Percentiles rank a stretch among this genome's conserved stretches.
These are phyloP conservation scores for Acanthamoeba culbertsoni DNA, from an alignment of 208 protist species.

Conservation along the genomic window DNA sequence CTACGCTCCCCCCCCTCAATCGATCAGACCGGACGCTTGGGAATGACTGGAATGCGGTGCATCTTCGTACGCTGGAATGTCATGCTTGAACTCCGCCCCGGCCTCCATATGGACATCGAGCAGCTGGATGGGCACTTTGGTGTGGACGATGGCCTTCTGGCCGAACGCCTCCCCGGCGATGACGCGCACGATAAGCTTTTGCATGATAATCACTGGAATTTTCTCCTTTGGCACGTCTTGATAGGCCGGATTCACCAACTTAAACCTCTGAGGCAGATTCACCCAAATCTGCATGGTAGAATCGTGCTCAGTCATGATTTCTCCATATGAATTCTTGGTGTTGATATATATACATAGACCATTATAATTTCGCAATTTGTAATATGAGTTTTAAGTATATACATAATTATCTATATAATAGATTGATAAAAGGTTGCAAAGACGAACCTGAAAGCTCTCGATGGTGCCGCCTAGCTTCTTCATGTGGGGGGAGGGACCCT, in stretches of 20 bases:
- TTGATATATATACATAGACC: no score
- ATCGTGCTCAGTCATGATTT: neutral
- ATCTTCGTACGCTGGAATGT: constrained; percentile 54
- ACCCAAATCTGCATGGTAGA: constrained; percentile 87
- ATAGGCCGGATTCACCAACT: constrained; percentile 82
- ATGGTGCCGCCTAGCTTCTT: constrained; percentile 73
- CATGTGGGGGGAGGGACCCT: constrained; percentile 83
- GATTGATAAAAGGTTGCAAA: neutral
- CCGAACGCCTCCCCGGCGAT: constrained; percentile 74
- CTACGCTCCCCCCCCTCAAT: neutral
- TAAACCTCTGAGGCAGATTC: constrained; percentile 85
- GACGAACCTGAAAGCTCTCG: constrained; percentile 43
- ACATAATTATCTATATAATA: no score
- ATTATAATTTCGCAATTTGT: no score
- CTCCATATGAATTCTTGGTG: neutral
- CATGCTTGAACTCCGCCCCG: constrained; percentile 49
- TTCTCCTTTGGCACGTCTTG: constrained; percentile 78
- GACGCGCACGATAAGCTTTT: constrained; percentile 62
- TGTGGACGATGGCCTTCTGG: constrained; percentile 41
- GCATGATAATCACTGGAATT: constrained; percentile 55
- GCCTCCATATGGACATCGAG: constrained; percentile 68
- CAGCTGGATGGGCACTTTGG: constrained; percentile 60
- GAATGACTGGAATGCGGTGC: neutral
- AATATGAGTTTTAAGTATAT: no score
- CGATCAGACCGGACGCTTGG: neutral